A percentile compares a stretch with the other conserved stretches of the same genome.
phyloP scores from a whole-genome alignment of 306 rosid species.

The Malus sieversii region DNA sequence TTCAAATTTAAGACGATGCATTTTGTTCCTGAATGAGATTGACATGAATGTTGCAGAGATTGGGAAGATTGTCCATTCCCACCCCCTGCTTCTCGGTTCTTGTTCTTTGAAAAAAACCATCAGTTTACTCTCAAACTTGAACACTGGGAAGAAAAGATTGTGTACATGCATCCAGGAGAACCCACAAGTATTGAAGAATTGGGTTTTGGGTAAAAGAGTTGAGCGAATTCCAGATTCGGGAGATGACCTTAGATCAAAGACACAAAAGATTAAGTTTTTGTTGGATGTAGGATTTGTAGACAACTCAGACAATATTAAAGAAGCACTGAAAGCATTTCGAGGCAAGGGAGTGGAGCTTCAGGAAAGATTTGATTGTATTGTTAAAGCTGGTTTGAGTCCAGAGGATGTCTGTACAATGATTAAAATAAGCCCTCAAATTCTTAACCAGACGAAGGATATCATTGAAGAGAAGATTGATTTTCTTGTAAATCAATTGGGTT shows the following conservation, averaged over 20 bases:
- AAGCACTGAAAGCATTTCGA: slow-evolving; percentile 37
- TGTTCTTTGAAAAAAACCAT: slow-evolving; percentile 41
- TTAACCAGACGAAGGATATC: slow-evolving; percentile 45
- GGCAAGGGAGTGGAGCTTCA: slow-evolving; percentile 78
- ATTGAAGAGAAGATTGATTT: slow-evolving; percentile 46
- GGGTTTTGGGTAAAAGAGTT: slow-evolving; percentile 47
- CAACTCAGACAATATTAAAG: slow-evolving; percentile 37
- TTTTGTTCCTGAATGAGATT: slow-evolving; percentile 43
- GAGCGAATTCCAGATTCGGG: slow-evolving; percentile 25
- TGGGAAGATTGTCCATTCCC: slow-evolving; percentile 43
- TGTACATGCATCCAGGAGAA: slow-evolving; percentile 39
- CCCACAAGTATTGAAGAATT: slow-evolving; percentile 51
- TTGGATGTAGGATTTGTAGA: slow-evolving; percentile 48
- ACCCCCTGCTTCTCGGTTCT: slow-evolving; percentile 48
- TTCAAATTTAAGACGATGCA: slow-evolving; percentile 45
- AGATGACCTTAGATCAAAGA: slow-evolving; percentile 17
- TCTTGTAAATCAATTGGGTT: slow-evolving; percentile 46
- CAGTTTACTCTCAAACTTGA: slow-evolving; percentile 43
- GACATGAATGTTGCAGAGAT: slow-evolving; percentile 53
- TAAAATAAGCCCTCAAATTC: slow-evolving; percentile 52
- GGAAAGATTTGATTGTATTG: slow-evolving; percentile 65
- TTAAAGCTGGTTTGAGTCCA: slow-evolving; percentile 53
- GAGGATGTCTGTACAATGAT: slow-evolving; percentile 47
- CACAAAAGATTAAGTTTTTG: slow-evolving; percentile 47
- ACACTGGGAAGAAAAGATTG: slow-evolving; percentile 56